Evolutionary conservation across 768 basidiomycete genomes (phyloP).

Genomic region (Tephrocybe sp.): DNA sequence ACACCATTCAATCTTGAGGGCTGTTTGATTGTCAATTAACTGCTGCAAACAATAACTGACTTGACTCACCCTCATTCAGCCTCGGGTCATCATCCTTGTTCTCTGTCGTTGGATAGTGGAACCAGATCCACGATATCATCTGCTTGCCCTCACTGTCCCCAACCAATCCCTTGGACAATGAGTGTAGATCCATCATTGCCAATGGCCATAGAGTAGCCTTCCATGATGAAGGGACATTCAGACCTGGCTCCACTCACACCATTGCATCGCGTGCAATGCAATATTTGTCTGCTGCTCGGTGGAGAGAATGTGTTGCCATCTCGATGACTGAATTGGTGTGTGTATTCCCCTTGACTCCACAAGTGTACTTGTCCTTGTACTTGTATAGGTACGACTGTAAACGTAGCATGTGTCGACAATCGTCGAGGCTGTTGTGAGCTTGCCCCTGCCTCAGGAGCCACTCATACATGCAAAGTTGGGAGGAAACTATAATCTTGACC

Average conservation of each 20-base stretch:
- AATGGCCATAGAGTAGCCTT: neutral
- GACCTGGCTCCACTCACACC: neutral
- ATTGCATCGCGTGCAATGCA: neutral
- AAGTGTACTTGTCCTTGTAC: neutral
- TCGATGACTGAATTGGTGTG: neutral
- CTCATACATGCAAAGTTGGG: neutral
- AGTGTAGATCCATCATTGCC: neutral
- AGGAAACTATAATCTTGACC: neutral
- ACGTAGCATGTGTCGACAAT: neutral
- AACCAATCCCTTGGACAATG: neutral
- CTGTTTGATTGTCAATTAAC: neutral
- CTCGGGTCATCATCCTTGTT: neutral
- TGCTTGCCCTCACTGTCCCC: neutral
- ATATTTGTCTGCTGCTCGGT: neutral
- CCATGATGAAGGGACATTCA: neutral
- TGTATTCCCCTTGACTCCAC: neutral
- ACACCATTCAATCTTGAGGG: conserved; percentile 22
- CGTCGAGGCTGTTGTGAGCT: neutral
- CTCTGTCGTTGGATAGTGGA: neutral
- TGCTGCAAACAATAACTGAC: neutral
- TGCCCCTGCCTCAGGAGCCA: neutral
- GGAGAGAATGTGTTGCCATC: neutral
- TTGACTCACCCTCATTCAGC: neutral
- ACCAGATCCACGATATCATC: neutral
- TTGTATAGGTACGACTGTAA: neutral